phyloP scores from a whole-genome alignment of 2,329 filamentous ascomycete genomes.

The Lomentospora prolificans region DNA sequence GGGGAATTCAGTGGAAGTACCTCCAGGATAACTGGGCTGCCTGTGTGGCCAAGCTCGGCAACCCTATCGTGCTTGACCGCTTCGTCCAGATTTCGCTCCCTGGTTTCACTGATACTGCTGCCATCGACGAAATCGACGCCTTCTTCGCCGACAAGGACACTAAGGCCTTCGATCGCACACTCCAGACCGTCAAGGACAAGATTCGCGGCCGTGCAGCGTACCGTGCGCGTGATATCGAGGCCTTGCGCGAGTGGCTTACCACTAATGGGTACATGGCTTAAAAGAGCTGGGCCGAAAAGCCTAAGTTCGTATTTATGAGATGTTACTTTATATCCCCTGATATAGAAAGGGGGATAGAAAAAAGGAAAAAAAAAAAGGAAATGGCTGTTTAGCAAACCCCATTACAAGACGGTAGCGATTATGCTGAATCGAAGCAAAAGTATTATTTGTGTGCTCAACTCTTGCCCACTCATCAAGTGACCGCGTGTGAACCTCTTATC shows the following conservation, averaged over 20 bases:
- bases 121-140: conserved; percentile 63
- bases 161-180: conserved; percentile 72
- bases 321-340: too few species aligned
- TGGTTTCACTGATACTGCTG: conserved; percentile 63
- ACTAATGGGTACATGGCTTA: conserved; percentile 35
- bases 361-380: neutral
- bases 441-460: too few species aligned
- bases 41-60: conserved; percentile 62
- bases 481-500: too few species aligned
- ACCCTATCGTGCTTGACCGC: conserved; percentile 81
- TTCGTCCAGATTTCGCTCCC: conserved; percentile 71
- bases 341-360: neutral
- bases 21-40: conserved; percentile 74
- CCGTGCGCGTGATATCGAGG: conserved; percentile 61
- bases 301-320: neutral
- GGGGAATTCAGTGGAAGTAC: conserved; percentile 74
- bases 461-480: too few species aligned
- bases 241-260: conserved; percentile 69
- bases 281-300: neutral
- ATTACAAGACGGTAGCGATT: too few species aligned
- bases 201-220: conserved; percentile 78
- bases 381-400: too few species aligned
- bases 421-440: too few species aligned
- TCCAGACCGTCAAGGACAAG: conserved; percentile 78
- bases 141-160: conserved; percentile 89